Percentiles rank a stretch among this genome's conserved stretches.
Conservation (phyloP, 768 basidiomycete genomes). For the Tricholoma furcatifolium region DNA sequence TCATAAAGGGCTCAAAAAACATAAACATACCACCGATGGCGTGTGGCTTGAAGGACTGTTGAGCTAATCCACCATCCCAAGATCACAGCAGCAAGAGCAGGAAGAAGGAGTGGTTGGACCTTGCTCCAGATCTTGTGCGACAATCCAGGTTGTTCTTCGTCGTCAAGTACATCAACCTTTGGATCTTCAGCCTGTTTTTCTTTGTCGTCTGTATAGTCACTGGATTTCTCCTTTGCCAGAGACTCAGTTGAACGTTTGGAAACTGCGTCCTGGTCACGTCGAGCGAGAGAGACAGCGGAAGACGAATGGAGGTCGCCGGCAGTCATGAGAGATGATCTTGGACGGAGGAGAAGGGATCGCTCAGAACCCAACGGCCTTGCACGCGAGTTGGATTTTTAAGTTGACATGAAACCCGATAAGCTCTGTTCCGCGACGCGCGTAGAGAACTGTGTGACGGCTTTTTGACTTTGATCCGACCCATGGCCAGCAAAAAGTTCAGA, state of each 20-base stretch:
- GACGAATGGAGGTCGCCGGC: conserved; percentile 7
- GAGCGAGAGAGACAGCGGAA: conserved; percentile 11
- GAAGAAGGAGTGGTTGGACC: conserved; percentile 46
- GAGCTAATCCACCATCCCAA: conserved; percentile 87
- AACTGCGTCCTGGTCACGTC: conserved; percentile 11
- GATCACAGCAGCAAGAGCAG: conserved; percentile 56
- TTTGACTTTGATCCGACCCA: too few relatives aligned
- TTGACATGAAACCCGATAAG: neutral
- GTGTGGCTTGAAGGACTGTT: conserved; percentile 63
- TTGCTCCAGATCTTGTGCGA: conserved; percentile 15
- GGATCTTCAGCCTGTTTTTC: conserved; percentile 7
- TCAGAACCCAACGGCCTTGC: neutral
- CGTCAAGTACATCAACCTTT: conserved; percentile 6
- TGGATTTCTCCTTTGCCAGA: conserved; percentile 21
- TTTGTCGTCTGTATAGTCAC: conserved; percentile 11
- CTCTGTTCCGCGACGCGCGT: too few relatives aligned
- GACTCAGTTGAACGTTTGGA: conserved; percentile 22
- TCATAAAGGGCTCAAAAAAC: conserved; percentile 6
- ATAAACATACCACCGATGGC: conserved; percentile 65
- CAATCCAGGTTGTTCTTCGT: conserved; percentile 5
- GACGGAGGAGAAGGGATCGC: neutral
- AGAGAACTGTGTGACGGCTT: too few relatives aligned
- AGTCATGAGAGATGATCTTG: neutral
- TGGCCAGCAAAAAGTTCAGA: too few relatives aligned
- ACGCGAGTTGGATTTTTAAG: neutral